A percentile compares a stretch with the other conserved stretches of the same genome.
Conservation (phyloP, 1,284 basidiomycete species). For the Farysia itapuensis region DNA sequence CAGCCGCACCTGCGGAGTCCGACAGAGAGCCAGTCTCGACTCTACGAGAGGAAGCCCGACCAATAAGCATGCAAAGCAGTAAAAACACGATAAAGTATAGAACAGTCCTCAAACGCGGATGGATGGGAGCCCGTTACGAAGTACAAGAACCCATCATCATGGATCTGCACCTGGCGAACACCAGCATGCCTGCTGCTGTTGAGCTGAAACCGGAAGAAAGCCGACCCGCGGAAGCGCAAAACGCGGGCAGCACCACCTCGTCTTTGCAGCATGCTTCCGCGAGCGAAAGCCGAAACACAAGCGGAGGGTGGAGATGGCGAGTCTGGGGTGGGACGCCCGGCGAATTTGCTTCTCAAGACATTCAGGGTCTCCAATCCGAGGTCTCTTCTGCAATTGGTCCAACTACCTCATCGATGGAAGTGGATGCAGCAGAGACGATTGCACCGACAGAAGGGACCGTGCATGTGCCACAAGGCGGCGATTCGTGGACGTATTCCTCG, state of each 20-base stretch:
- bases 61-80: neutral
- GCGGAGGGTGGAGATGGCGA: neutral
- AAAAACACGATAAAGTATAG: slow-evolving; percentile 14
- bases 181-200: neutral
- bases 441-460: neutral
- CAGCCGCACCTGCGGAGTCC: neutral
- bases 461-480: slow-evolving; percentile 3
- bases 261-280: neutral
- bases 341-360: neutral
- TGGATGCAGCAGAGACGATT: slow-evolving; percentile 13
- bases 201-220: neutral
- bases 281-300: neutral
- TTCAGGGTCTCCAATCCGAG: neutral
- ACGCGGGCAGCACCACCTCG: too few species aligned
- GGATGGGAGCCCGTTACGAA: slow-evolving; percentile 32
- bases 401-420: slow-evolving; percentile 14
- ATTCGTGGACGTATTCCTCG: slow-evolving; percentile 39
- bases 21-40: too few species aligned
- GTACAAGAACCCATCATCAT: slow-evolving; percentile 16
- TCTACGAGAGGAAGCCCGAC: neutral
- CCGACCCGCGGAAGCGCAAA: too few species aligned
- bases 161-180: slow-evolving; percentile 3
- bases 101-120: slow-evolving; percentile 32
- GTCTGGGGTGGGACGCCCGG: neutral
- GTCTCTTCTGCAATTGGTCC: neutral